phyloP scores from a whole-genome alignment of 2,329 filamentous ascomycete species.

The Penicillium sp. region DNA sequence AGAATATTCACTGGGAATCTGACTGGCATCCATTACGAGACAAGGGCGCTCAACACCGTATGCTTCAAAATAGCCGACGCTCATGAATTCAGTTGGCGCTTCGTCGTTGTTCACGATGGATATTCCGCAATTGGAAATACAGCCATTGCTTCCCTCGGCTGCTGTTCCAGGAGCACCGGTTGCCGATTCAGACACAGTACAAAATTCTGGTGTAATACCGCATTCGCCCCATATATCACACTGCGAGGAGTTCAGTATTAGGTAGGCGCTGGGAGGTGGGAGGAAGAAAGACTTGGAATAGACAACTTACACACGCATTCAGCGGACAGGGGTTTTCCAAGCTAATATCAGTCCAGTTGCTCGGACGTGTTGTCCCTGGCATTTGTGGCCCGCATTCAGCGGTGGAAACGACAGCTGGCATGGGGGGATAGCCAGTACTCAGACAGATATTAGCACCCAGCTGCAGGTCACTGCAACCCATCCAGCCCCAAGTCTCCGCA shows the following conservation, averaged over 20 bases:
- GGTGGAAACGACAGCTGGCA: constrained; percentile 31
- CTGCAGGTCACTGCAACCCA: constrained; percentile 30
- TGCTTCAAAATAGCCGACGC: constrained; percentile 33
- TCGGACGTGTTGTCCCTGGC: constrained; percentile 24
- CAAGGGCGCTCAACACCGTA: no score
- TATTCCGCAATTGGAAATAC: constrained; percentile 42
- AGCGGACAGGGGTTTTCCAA: constrained; percentile 42
- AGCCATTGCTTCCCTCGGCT: constrained; percentile 29
- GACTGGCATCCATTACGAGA: no score
- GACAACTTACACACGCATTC: constrained; percentile 24
- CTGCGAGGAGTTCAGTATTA: no score
- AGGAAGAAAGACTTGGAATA: not conserved
- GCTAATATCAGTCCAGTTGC: not conserved
- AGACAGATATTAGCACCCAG: constrained; percentile 32
- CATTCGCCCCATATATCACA: constrained; percentile 44
- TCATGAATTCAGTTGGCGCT: constrained; percentile 19
- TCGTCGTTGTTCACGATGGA: constrained; percentile 20
- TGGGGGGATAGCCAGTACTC: constrained; percentile 30
- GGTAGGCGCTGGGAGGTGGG: not conserved
- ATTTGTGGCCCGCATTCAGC: constrained; percentile 42
- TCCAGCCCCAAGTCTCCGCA: constrained; percentile 41
- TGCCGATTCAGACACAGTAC: constrained; percentile 21
- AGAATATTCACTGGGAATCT: no score
- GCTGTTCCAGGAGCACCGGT: constrained; percentile 37
- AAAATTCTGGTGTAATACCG: constrained; percentile 42